Conservation (phyloP, 2,329 filamentous ascomycete genomes). For the Pestalotiopsis sp. region DNA sequence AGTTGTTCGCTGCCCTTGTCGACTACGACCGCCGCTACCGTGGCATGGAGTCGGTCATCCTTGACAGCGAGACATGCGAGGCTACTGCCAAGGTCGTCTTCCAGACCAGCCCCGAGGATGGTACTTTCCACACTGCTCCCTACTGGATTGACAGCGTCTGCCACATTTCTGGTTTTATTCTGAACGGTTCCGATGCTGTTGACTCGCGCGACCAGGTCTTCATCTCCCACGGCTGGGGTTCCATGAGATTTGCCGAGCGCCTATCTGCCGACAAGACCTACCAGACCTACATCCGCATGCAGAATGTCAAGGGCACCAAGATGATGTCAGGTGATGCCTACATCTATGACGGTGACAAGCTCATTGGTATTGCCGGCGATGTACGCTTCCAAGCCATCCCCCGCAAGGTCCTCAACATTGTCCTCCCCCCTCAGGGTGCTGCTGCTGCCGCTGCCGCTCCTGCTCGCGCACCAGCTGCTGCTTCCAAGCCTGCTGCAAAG, state of each 20-base stretch:
- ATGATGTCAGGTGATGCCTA: slow-evolving; percentile 57
- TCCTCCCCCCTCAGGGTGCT: slow-evolving; percentile 63
- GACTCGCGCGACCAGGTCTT: slow-evolving; percentile 57
- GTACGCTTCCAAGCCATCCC: slow-evolving; percentile 70
- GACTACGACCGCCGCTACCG: slow-evolving; percentile 56
- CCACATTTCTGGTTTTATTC: slow-evolving; percentile 62
- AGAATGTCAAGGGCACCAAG: slow-evolving; percentile 51
- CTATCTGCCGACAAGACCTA: slow-evolving; percentile 49
- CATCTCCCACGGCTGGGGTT: slow-evolving; percentile 63
- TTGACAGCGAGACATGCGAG: slow-evolving; percentile 53
- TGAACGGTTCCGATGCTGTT: slow-evolving; percentile 59
- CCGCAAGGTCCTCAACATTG: slow-evolving; percentile 65
- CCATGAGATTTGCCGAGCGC: slow-evolving; percentile 51
- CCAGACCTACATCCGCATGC: slow-evolving; percentile 60
- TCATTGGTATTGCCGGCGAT: slow-evolving; percentile 52
- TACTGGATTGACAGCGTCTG: slow-evolving; percentile 62
- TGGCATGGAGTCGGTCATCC: slow-evolving; percentile 61
- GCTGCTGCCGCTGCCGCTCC: slow-evolving; percentile 36
- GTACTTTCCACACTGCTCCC: slow-evolving; percentile 57
- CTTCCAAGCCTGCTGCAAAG: slow-evolving; percentile 36
- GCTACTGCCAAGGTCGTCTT: slow-evolving; percentile 55
- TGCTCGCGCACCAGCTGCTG: slow-evolving; percentile 34
- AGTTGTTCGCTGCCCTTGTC: slow-evolving; percentile 60
- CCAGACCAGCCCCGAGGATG: slow-evolving; percentile 48
- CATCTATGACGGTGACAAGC: slow-evolving; percentile 52